Evolutionary conservation across 1,139 yeast genomes (phyloP).

Genomic region (Eremothecium coryli): DNA sequence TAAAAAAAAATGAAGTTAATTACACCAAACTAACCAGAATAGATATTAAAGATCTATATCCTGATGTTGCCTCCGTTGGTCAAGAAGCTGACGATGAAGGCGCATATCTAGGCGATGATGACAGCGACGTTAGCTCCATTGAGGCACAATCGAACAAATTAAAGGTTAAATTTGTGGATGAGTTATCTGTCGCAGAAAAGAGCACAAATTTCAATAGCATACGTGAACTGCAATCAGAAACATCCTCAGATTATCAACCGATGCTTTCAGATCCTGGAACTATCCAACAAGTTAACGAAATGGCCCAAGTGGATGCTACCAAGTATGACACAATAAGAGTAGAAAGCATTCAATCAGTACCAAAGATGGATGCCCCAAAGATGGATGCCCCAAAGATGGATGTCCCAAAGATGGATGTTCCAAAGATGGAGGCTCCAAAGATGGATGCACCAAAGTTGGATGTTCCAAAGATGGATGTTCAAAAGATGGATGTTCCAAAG

Average conservation of each 20-base stretch:
- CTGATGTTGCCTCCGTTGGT: constrained; percentile 2
- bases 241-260: background rate
- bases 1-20: constrained; percentile 11
- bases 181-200: background rate
- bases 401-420: background rate
- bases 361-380: background rate
- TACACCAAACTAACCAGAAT: constrained; percentile 2
- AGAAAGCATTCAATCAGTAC: background rate
- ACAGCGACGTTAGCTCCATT: constrained; percentile 6
- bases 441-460: background rate
- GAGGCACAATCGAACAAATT: constrained; percentile 5
- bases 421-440: background rate
- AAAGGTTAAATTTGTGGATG: constrained; percentile 4
- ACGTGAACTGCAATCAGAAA: constrained; percentile 5
- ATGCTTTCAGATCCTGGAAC: background rate
- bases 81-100: constrained; percentile 8
- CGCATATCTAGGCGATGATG: constrained; percentile 11
- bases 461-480: constrained; percentile 1
- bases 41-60: constrained; percentile 5
- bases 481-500: background rate
- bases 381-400: background rate
- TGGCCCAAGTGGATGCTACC: background rate
- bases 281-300: background rate
- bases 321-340: background rate
- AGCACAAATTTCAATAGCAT: background rate